These are phyloP conservation scores for Rickenella mellea DNA, from an alignment of 768 basidiomycete genomes.

Conservation along the genomic window DNA sequence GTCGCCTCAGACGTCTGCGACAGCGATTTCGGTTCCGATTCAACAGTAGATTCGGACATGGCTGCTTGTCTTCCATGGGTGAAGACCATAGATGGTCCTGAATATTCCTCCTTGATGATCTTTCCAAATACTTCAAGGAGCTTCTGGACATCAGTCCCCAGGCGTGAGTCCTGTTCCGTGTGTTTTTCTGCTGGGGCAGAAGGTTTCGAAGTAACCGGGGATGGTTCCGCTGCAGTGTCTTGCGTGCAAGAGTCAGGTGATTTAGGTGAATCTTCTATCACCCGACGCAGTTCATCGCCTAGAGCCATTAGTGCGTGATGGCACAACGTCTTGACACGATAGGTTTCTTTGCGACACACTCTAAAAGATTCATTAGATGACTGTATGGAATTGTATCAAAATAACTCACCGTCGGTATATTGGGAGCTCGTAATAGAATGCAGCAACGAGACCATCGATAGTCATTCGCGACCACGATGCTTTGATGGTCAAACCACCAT, in stretches of 20 bases:
- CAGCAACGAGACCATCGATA: conserved; percentile 43
- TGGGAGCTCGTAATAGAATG: conserved; percentile 65
- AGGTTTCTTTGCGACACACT: conserved; percentile 73
- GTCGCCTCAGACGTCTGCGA: conserved; percentile 9
- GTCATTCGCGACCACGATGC: conserved; percentile 86
- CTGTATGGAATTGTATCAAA: background rate
- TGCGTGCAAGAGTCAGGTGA: background rate
- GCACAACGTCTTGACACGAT: conserved; percentile 61
- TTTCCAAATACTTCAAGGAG: conserved; percentile 40
- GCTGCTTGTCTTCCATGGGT: conserved; percentile 11
- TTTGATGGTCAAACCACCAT: conserved; percentile 74
- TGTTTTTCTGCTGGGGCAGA: background rate
- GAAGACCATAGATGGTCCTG: background rate
- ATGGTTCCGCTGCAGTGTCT: background rate
- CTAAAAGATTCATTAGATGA: conserved; percentile 24
- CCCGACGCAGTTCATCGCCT: conserved; percentile 13
- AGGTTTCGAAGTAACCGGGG: background rate
- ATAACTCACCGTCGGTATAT: conserved; percentile 61
- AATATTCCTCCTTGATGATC: conserved; percentile 41
- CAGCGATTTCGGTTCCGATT: conserved; percentile 9
- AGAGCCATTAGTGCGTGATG: conserved; percentile 40
- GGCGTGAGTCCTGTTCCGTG: background rate
- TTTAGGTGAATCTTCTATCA: background rate
- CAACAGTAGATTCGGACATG: conserved; percentile 16
- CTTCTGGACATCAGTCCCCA: conserved; percentile 17